A percentile compares a stretch with the other conserved stretches of the same genome.
Conservation (phyloP, 164 flowering plant genomes). For the Brasenia schreberi region DNA sequence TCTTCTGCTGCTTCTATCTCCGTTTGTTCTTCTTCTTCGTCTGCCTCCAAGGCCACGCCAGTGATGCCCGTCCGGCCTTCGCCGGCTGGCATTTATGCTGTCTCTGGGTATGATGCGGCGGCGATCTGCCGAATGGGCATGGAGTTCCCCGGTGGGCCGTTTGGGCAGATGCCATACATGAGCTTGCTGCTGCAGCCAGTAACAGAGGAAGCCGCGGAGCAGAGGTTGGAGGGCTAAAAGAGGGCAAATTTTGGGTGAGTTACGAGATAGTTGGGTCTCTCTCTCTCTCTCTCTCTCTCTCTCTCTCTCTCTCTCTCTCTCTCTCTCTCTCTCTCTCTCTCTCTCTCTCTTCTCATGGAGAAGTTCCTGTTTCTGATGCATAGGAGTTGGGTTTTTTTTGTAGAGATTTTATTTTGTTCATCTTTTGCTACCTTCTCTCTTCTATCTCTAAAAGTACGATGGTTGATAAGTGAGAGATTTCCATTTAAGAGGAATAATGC, state of each 20-base stretch:
- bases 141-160: constrained; percentile 16
- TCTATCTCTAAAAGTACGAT: too few relatives aligned
- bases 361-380: not conserved
- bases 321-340: too few relatives aligned
- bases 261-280: too few relatives aligned
- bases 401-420: not conserved
- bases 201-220: constrained; percentile 15
- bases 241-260: not conserved
- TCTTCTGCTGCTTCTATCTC: not conserved
- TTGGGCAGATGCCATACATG: constrained; percentile 53
- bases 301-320: too few relatives aligned
- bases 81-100: not conserved
- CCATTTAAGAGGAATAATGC: not conserved
- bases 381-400: not conserved
- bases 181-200: constrained; percentile 40
- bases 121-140: not conserved
- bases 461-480: not conserved
- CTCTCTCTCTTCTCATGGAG: not conserved
- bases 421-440: not conserved
- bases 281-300: not conserved
- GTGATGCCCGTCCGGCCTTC: not conserved
- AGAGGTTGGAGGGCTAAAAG: constrained; percentile 1
- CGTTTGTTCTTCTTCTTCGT: too few relatives aligned
- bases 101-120: not conserved
- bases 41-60: not conserved